phyloP scores from a whole-genome alignment of 305 asterid genomes.

The Fraxinus dipetala region DNA sequence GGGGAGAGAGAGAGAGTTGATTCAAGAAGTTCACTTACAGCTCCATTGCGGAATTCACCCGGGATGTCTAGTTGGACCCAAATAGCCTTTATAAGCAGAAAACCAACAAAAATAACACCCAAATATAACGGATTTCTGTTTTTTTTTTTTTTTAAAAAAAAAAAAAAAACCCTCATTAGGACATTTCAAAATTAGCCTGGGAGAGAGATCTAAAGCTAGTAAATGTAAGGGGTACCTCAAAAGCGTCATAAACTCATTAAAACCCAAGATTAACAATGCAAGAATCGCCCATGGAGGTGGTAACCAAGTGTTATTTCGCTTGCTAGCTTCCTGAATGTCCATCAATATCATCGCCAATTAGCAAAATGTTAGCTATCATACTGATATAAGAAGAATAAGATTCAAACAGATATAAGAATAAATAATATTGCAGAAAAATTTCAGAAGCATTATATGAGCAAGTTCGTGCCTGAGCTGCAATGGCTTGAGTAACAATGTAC shows the following conservation, averaged over 20 bases:
- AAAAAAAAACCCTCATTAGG: not conserved
- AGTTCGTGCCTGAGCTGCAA: slow-evolving; percentile 82
- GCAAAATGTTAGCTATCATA: not conserved
- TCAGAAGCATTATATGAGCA: slow-evolving; percentile 6
- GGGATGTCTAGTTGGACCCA: slow-evolving; percentile 96
- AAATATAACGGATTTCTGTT: slow-evolving; percentile 90
- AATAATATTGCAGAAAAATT: not conserved
- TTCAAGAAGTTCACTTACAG: slow-evolving; percentile 49
- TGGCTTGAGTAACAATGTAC: slow-evolving; percentile 92
- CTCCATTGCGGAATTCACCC: slow-evolving; percentile 85
- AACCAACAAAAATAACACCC: slow-evolving; percentile 69
- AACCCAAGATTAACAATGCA: slow-evolving; percentile 80
- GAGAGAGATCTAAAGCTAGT: slow-evolving; percentile 4
- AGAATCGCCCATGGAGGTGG: slow-evolving; percentile 99
- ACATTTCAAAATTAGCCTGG: not conserved
- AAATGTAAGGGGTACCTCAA: slow-evolving; percentile 52
- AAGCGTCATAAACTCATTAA: slow-evolving; percentile 96
- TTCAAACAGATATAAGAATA: slow-evolving; percentile 16
- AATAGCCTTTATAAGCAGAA: slow-evolving; percentile 76
- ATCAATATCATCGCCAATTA: slow-evolving; percentile 1
- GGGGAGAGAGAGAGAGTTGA: not conserved
- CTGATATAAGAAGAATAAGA: not conserved
- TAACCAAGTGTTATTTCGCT: slow-evolving; percentile 84
- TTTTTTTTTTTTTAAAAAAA: too few species aligned
- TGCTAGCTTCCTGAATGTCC: slow-evolving; percentile 81